Base-by-base conservation (phyloP, 345 rosid species). In the Isatis tinctoria region DNA sequence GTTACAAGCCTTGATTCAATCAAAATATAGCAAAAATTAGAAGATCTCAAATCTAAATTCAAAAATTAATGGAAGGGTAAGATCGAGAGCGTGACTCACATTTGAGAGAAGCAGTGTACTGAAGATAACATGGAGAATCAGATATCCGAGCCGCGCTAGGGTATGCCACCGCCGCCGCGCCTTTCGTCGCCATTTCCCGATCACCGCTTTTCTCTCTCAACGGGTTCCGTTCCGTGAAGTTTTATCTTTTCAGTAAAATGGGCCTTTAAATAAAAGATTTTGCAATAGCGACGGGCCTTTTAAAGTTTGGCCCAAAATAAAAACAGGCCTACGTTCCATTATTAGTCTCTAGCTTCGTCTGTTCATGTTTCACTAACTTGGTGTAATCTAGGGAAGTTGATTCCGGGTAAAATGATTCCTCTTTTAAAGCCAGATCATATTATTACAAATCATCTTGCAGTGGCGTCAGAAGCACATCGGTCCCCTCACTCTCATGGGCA, bases 81-180 rank as follows among this genome's bases (percentile, higher is more conserved):
- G 59, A 75, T 51, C 66, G 61, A 11, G 68, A 58, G 67, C 59
- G 41, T 51, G 12, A 62, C 74, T 78, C 82, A 89, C 98, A 91
- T 82, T 87, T 91, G 78, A 93, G 96, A 54, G 97, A 89, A 54
- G 96, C 92, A 5, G 97, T 73, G 75, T 93, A 91, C 48, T 93
- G 89, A 45, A 82, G 83, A 78, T 73, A 91, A 73, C 98, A 91
- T 11, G 70, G 88, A 37, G 94, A 93, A 82, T 93, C 98, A 35
- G 97, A 67, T 57, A 93, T 80, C 75, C 96, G 87, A 6, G 90
- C 91, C 10, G 97, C 91, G 67, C 93, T 88, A 51, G 92, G 87
- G 70, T 85, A 83, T 16, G 91, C 80, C 80, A 87, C 26, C 52
- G 54, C 82, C 64, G 86, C 36, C 58, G 84, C 82, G 17, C 72